Evolutionary conservation across 2,329 filamentous ascomycete genomes (phyloP).

Genomic region (Graphiopsis chlorocephala): DNA sequence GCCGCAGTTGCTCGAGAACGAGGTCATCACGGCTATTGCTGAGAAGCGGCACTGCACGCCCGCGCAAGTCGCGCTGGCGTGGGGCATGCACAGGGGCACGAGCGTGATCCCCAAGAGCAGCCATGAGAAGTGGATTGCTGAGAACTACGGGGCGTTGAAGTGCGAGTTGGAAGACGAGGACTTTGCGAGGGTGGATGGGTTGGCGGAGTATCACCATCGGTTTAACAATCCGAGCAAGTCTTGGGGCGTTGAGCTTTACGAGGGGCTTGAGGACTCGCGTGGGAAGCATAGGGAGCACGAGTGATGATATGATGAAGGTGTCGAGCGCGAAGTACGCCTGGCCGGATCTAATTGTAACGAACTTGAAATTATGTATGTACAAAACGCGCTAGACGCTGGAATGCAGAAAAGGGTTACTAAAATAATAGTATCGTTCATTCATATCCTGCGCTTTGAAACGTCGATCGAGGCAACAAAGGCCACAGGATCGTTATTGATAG

Average conservation of each 20-base stretch:
- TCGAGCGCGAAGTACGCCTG: neutral
- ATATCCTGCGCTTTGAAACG: constrained; percentile 1
- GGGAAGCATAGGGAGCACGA: constrained; percentile 25
- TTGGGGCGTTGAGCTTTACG: constrained; percentile 43
- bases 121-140: constrained; percentile 42
- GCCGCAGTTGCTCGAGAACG: constrained; percentile 42
- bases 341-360: neutral
- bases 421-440: neutral
- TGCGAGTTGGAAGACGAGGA: constrained; percentile 42
- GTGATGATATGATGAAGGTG: constrained; percentile 16
- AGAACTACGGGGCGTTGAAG: constrained; percentile 42
- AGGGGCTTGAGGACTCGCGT: constrained; percentile 40
- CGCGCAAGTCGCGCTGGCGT: constrained; percentile 48
- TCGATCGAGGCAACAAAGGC: neutral
- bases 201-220: constrained; percentile 38
- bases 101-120: constrained; percentile 53
- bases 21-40: constrained; percentile 41
- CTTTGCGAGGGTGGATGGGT: constrained; percentile 30
- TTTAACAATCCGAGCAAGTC: constrained; percentile 43
- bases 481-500: neutral
- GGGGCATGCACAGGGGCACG: constrained; percentile 49
- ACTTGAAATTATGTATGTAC: neutral
- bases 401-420: neutral
- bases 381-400: neutral
- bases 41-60: constrained; percentile 41